A percentile compares a stretch with the other conserved stretches of the same genome.
phyloP scores from a whole-genome alignment of 257 asterid genomes.

The Plantago major region DNA sequence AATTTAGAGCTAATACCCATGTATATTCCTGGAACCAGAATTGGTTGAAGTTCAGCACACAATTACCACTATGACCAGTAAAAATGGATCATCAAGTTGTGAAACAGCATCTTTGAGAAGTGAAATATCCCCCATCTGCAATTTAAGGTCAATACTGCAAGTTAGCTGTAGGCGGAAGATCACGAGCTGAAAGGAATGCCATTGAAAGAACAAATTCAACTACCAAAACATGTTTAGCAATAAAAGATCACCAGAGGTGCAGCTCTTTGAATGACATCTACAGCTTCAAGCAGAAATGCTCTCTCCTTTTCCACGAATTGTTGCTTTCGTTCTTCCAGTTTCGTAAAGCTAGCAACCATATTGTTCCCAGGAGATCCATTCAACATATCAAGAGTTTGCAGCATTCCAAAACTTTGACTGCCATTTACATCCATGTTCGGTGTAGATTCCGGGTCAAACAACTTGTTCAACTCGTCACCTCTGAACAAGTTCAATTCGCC shows the following conservation, averaged over 20 bases:
- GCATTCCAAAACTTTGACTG: constrained; percentile 27
- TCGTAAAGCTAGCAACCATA: constrained; percentile 47
- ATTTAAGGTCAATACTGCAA: constrained; percentile 31
- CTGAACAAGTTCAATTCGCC: constrained; percentile 45
- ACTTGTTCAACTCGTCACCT: constrained; percentile 42
- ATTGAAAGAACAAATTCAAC: constrained; percentile 30
- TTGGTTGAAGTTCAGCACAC: constrained; percentile 99
- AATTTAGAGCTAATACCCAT: constrained; percentile 98
- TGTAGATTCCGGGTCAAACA: constrained; percentile 29
- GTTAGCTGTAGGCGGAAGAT: constrained; percentile 29
- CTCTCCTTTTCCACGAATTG: constrained; percentile 61
- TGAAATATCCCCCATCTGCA: constrained; percentile 95
- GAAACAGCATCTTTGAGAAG: constrained; percentile 99
- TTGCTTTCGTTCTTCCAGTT: constrained; percentile 59
- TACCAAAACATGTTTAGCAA: constrained; percentile 48
- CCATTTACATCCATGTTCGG: constrained; percentile 31
- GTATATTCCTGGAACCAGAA: constrained; percentile 91
- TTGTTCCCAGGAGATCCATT: constrained; percentile 65
- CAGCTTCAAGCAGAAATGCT: constrained; percentile 57
- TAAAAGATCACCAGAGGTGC: constrained; percentile 90
- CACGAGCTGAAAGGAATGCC: constrained; percentile 21
- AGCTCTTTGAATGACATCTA: constrained; percentile 61
- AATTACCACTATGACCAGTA: constrained; percentile 99
- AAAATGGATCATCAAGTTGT: constrained; percentile 93
- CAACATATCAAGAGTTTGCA: constrained; percentile 26